phyloP scores from a whole-genome alignment of 2,329 filamentous ascomycete genomes.

The Aspergillus sclerotialis region DNA sequence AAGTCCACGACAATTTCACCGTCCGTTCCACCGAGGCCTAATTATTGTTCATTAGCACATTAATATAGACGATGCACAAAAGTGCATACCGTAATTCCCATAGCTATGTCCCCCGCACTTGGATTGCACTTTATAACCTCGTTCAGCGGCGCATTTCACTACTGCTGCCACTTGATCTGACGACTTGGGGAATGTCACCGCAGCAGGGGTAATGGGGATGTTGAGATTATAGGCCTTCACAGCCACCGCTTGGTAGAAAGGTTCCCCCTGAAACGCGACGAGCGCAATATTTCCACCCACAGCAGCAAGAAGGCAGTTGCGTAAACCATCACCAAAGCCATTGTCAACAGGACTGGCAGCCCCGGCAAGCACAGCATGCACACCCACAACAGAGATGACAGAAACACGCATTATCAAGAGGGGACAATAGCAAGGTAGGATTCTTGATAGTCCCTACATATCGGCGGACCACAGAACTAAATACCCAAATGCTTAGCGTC shows the following conservation, averaged over 20 bases:
- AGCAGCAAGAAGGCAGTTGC: constrained; percentile 1
- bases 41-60: constrained; percentile 2
- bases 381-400: too few species aligned
- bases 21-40: constrained; percentile 24
- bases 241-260: constrained; percentile 6
- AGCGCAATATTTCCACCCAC: neutral
- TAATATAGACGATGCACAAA: neutral
- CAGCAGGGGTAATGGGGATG: constrained; percentile 17
- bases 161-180: constrained; percentile 40
- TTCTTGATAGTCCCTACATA: too few species aligned
- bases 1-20: constrained; percentile 25
- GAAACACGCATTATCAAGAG: too few species aligned
- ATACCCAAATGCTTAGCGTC: too few species aligned
- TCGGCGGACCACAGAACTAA: too few species aligned
- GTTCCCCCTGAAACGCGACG: neutral
- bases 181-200: constrained; percentile 25
- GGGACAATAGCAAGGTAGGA: too few species aligned
- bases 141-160: constrained; percentile 39
- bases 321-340: too few species aligned
- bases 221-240: constrained; percentile 10
- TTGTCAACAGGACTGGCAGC: too few species aligned
- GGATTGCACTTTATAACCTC: constrained; percentile 43
- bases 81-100: constrained; percentile 37
- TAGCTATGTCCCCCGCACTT: constrained; percentile 51
- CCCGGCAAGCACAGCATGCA: too few species aligned